These are phyloP conservation scores for Pythium guiyangense DNA, from an alignment of 352 stramenopile genomes.

Conservation along the genomic window DNA sequence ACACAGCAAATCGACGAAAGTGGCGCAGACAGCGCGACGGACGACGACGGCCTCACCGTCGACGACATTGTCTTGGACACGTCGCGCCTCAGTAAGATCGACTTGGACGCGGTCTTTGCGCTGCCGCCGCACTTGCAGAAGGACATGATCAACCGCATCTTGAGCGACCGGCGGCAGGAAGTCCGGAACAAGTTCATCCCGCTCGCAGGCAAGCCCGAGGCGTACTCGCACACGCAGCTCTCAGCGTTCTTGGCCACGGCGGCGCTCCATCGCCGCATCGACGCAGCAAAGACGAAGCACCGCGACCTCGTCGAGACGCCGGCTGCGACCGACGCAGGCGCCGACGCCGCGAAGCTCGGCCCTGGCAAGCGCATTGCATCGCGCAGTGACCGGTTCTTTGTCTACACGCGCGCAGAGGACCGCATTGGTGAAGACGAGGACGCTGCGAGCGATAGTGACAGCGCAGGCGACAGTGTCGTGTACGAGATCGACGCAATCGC, in stretches of 20 bases:
- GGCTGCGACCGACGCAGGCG: neutral
- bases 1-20: neutral
- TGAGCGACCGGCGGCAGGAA: constrained; percentile 84
- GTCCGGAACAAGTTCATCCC: constrained; percentile 94
- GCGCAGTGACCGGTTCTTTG: constrained; percentile 64
- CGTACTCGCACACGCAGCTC: constrained; percentile 95
- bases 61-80: constrained; percentile 65
- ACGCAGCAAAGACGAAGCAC: constrained; percentile 51
- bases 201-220: constrained; percentile 90
- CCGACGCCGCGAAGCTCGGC: constrained; percentile 5
- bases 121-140: constrained; percentile 89
- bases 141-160: constrained; percentile 90
- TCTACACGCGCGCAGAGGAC: constrained; percentile 47
- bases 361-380: constrained; percentile 78
- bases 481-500: neutral
- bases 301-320: constrained; percentile 38
- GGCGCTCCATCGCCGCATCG: constrained; percentile 84
- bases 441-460: too few species aligned
- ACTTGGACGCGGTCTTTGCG: constrained; percentile 85
- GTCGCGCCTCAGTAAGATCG: constrained; percentile 53
- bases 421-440: neutral
- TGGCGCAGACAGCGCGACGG: neutral
- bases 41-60: constrained; percentile 38
- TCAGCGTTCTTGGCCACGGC: constrained; percentile 93
- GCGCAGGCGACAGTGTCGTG: constrained; percentile 1